These are phyloP conservation scores for Neophaeococcomyces mojaviensis DNA, from an alignment of 2,329 filamentous ascomycete species.

Conservation along the genomic window DNA sequence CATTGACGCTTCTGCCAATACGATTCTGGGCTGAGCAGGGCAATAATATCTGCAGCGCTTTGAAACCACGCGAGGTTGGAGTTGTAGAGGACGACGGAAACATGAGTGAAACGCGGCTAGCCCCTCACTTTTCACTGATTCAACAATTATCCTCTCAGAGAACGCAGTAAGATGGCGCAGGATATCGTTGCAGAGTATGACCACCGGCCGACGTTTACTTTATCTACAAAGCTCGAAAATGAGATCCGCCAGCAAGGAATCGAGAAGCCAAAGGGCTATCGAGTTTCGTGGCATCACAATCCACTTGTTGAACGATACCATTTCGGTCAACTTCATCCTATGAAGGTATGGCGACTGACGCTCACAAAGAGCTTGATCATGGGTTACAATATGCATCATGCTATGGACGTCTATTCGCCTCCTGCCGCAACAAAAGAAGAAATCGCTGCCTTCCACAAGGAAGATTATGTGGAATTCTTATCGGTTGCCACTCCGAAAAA, in stretches of 20 bases:
- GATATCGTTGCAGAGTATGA: conserved; percentile 21
- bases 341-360: conserved; percentile 97
- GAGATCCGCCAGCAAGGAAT: conserved; percentile 60
- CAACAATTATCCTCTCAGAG: no score
- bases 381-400: conserved; percentile 89
- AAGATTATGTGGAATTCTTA: conserved; percentile 86
- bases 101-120: no score
- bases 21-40: no score
- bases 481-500: conserved; percentile 63
- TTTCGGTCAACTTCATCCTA: conserved; percentile 92
- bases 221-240: conserved; percentile 45
- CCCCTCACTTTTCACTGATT: no score
- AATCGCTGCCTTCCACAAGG: conserved; percentile 75
- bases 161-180: conserved; percentile 9
- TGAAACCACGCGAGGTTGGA: no score
- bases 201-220: conserved; percentile 35
- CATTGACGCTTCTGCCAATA: no score
- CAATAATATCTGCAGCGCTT: no score
- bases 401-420: conserved; percentile 89
- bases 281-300: conserved; percentile 92
- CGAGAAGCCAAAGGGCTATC: conserved; percentile 73
- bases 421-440: conserved; percentile 81
- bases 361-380: conserved; percentile 91
- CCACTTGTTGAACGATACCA: conserved; percentile 93
- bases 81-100: no score